phyloP scores from a whole-genome alignment of 1,139 yeast genomes.

The Hanseniaspora gamundiae region DNA sequence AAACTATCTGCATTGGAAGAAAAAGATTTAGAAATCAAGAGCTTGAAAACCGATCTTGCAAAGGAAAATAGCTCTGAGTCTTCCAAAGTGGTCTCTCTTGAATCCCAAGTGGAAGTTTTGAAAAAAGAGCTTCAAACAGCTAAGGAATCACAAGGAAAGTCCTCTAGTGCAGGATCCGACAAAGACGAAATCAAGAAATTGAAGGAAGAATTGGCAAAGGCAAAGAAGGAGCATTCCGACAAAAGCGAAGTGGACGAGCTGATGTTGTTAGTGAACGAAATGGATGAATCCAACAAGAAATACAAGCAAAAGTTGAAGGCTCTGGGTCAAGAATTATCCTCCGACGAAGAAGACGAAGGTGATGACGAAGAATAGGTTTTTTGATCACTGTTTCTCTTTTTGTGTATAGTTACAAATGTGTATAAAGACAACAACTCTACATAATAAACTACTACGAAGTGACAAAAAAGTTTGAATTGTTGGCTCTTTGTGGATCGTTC shows the following conservation, averaged over 20 bases:
- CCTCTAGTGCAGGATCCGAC: conserved; percentile 6
- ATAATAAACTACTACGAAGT: not conserved
- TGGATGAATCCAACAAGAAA: conserved; percentile 53
- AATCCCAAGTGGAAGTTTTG: conserved; percentile 6
- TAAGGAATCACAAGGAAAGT: conserved; percentile 8
- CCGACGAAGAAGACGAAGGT: conserved; percentile 41
- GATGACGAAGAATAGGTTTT: not conserved
- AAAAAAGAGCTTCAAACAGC: conserved; percentile 3
- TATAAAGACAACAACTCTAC: not conserved
- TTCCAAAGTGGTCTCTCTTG: conserved; percentile 4
- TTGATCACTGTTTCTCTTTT: not conserved
- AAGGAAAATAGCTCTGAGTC: conserved; percentile 5
- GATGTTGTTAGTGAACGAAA: conserved; percentile 59
- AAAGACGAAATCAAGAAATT: conserved; percentile 9
- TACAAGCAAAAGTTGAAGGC: conserved; percentile 43
- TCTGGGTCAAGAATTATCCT: conserved; percentile 39
- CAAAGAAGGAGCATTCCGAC: not conserved
- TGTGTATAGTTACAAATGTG: not conserved
- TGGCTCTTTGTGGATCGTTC: conserved; percentile 28
- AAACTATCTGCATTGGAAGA: conserved; percentile 31
- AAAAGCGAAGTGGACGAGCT: conserved; percentile 56
- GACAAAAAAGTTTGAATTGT: conserved; percentile 15
- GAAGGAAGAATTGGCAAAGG: conserved; percentile 6
- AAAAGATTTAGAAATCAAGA: conserved; percentile 10
- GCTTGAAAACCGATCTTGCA: conserved; percentile 12